Evolutionary conservation across 2,329 filamentous ascomycete species (phyloP), one percentile per base, ranked within the genome.

Genomic region (Aspergillus puulaauensis): DNA sequence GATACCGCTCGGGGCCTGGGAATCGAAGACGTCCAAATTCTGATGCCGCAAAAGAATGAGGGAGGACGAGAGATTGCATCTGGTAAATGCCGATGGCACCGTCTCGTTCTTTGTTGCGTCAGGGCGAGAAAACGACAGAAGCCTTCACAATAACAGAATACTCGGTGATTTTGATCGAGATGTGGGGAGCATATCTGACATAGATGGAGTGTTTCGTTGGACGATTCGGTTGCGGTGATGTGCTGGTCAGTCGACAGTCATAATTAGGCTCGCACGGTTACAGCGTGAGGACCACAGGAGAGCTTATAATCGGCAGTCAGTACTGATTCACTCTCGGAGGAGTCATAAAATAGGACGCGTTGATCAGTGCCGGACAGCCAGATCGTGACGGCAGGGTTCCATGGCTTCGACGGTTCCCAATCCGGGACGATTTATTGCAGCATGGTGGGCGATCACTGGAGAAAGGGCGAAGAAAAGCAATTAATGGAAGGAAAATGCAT

Each of bases 51-150:
- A 75, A 70, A 66, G 72, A 72, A 61, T 70, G 72, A 58, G 72
- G 70, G 63, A 75, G 71, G 64, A 74, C 69, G 69, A 75, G 67
- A 66, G 73, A 75, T 75, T 75, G 73, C 73, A 75, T 75, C 69
- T 70, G 72, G 68, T 55, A 62, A 54, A 23, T 44, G 45, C 59
- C 49, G 57, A 43, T 55, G 44, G 52, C 54, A 41, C 43, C 46
- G 51, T 55, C 35, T 48, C 21, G 21, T 46, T 50, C 47, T 27
- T 46, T 45, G 35, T 24, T 45, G 11, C 11, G 41, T 46, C 8
- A 6, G 27, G 14, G 21, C 41, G 27, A 15, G 12, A 19, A 24
- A 33, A 39, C 31, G 6, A 24, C 23, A 33, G 27, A 31, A 24
- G 19, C 17, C 31, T 62, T 70, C 66, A 71, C 64, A 67, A 64